Conservation (phyloP, 2,329 filamentous ascomycete genomes). For the Rutstroemia sp. region DNA sequence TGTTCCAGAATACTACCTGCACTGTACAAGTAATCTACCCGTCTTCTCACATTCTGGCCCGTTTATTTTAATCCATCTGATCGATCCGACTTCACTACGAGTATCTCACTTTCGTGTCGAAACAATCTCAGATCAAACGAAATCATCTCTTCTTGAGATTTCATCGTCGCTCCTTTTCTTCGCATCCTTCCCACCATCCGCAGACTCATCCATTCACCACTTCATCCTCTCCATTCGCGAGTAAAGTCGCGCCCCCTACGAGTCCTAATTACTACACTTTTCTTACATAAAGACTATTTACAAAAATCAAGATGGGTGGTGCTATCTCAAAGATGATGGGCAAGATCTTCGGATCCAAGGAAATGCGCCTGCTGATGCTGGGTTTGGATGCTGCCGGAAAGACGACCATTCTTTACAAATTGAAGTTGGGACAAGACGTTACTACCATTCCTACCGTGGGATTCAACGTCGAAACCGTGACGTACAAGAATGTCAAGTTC, state of each 20-base stretch:
- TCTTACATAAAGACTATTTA: neutral
- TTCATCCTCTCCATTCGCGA: neutral
- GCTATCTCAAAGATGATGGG: constrained; percentile 94
- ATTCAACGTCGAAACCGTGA: constrained; percentile 98
- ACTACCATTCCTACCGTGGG: constrained; percentile 98
- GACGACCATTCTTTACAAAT: constrained; percentile 98
- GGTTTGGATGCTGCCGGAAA: constrained; percentile 97
- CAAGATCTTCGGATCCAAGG: constrained; percentile 98
- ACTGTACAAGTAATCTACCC: neutral
- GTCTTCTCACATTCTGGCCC: neutral
- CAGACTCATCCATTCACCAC: neutral
- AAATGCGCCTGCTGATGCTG: constrained; percentile 98
- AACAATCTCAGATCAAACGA: too few relatives aligned
- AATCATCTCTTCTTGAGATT: neutral
- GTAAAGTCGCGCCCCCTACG: neutral
- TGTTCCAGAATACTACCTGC: neutral
- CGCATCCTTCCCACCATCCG: too few relatives aligned
- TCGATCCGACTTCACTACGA: neutral
- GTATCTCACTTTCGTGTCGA: too few relatives aligned
- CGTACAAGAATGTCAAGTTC: constrained; percentile 99
- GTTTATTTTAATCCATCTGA: neutral
- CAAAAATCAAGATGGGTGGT: constrained; percentile 62
- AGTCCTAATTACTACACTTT: neutral
- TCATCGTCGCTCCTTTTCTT: constrained; percentile 3
- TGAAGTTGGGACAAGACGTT: constrained; percentile 96